Percentiles rank a stretch among this genome's conserved stretches.
Evolutionary conservation across 495 filamentous ascomycete genomes (phyloP).

Genomic region (Penicillium manginii): DNA sequence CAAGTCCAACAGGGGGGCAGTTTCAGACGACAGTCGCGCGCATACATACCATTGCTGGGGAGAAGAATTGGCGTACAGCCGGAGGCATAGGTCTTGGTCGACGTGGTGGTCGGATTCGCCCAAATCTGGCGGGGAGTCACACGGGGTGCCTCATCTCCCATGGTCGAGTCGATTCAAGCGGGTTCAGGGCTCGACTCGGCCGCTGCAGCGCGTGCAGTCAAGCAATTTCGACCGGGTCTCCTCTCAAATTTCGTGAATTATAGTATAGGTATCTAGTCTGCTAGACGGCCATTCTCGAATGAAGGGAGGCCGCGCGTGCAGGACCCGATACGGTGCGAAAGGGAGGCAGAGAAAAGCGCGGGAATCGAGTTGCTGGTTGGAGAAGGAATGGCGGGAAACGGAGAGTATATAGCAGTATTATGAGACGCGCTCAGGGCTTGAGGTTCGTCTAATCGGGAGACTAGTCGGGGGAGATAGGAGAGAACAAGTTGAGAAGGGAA

Average conservation of each 20-base stretch:
- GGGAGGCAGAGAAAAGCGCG: constrained; percentile 6
- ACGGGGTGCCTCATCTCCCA: constrained; percentile 39
- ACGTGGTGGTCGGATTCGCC: constrained; percentile 51
- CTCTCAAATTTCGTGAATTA: constrained; percentile 5
- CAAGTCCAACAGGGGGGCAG: neutral
- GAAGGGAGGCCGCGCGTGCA: constrained; percentile 17
- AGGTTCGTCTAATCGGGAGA: neutral
- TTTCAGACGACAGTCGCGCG: neutral
- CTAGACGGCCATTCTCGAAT: constrained; percentile 26
- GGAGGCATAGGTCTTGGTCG: constrained; percentile 38
- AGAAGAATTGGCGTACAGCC: constrained; percentile 68
- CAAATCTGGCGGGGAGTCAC: constrained; percentile 56
- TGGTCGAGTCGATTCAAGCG: constrained; percentile 33
- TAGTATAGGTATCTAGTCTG: neutral
- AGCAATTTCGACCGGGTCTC: constrained; percentile 13
- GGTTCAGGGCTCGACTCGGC: constrained; percentile 25
- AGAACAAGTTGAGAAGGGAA: neutral
- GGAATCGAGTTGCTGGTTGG: neutral
- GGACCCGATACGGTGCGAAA: constrained; percentile 4
- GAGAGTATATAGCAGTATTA: neutral
- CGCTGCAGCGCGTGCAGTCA: constrained; percentile 29
- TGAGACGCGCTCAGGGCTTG: neutral
- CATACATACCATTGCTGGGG: constrained; percentile 51
- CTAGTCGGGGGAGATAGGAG: neutral
- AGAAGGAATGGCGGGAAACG: neutral